Conservation (phyloP, 148 eudicot genomes). For the Chenopodium formosanum region DNA sequence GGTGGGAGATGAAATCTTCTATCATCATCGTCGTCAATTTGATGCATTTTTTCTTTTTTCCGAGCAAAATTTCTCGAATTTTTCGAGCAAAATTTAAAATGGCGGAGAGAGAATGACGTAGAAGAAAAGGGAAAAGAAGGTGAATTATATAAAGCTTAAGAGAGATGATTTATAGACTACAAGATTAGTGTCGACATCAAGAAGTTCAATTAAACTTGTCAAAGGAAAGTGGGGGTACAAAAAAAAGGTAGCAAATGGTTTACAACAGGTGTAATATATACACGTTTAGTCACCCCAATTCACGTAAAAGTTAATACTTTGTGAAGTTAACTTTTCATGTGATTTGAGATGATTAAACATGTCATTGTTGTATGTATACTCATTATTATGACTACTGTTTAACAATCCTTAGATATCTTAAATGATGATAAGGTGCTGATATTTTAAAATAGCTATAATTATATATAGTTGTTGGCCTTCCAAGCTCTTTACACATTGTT, state of each 20-base stretch:
- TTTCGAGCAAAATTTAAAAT: background rate
- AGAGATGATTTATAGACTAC: constrained; percentile 20
- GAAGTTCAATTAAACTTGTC: constrained; percentile 14
- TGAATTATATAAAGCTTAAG: background rate
- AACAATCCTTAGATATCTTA: too few species aligned
- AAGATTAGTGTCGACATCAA: constrained; percentile 20
- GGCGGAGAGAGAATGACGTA: background rate
- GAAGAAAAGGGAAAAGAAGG: background rate
- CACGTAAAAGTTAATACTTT: too few species aligned
- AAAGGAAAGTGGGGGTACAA: background rate
- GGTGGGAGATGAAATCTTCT: constrained; percentile 9
- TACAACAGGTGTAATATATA: background rate
- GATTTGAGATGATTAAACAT: too few species aligned
- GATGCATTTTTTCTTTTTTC: constrained; percentile 21
- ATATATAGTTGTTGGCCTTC: too few species aligned
- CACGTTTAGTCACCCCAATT: background rate
- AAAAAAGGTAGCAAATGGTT: background rate
- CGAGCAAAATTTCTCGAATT: background rate
- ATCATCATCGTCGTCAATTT: constrained; percentile 9
- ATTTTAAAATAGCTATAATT: too few species aligned
- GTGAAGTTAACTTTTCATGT: too few species aligned
- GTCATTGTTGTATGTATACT: too few species aligned
- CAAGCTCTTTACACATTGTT: too few species aligned
- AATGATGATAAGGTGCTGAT: too few species aligned
- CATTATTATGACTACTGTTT: too few species aligned